A percentile compares a stretch with the other conserved stretches of the same genome.
These are phyloP conservation scores for Tolypocladium ophioglossoides DNA, from an alignment of 2,329 filamentous ascomycete species.

Conservation along the genomic window DNA sequence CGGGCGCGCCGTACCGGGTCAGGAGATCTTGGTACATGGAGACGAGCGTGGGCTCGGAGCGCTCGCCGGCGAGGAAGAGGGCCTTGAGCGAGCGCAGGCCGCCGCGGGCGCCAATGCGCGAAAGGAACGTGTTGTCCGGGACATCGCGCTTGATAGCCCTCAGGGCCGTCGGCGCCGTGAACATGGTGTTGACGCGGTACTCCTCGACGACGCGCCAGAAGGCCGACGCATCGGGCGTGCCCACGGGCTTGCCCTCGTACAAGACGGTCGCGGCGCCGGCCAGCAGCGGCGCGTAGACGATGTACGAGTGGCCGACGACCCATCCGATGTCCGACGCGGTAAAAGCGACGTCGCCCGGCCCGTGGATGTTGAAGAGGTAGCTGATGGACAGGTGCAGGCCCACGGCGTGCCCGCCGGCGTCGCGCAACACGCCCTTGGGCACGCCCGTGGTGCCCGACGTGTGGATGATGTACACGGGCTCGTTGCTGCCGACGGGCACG, in stretches of 20 bases:
- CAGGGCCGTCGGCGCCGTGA: constrained; percentile 79
- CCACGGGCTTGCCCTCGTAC: constrained; percentile 90
- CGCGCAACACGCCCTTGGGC: constrained; percentile 74
- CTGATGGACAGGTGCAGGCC: constrained; percentile 72
- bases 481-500: constrained; percentile 67
- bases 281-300: constrained; percentile 79
- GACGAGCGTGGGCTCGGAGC: constrained; percentile 80
- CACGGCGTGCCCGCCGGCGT: constrained; percentile 80
- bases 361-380: constrained; percentile 73
- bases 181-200: constrained; percentile 74
- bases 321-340: constrained; percentile 83
- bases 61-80: constrained; percentile 79
- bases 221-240: constrained; percentile 75
- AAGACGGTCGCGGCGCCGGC: constrained; percentile 77
- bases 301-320: constrained; percentile 63
- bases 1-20: constrained; percentile 49
- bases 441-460: constrained; percentile 74
- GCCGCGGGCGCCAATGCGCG: constrained; percentile 51
- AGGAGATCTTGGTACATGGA: constrained; percentile 70
- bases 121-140: constrained; percentile 58
- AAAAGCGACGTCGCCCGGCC: constrained; percentile 66
- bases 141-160: constrained; percentile 83
- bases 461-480: constrained; percentile 84
- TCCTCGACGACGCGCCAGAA: constrained; percentile 85
- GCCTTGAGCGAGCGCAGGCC: constrained; percentile 63